phyloP scores from a whole-genome alignment of 2,329 filamentous ascomycete species.

The Neonectria hederae region DNA sequence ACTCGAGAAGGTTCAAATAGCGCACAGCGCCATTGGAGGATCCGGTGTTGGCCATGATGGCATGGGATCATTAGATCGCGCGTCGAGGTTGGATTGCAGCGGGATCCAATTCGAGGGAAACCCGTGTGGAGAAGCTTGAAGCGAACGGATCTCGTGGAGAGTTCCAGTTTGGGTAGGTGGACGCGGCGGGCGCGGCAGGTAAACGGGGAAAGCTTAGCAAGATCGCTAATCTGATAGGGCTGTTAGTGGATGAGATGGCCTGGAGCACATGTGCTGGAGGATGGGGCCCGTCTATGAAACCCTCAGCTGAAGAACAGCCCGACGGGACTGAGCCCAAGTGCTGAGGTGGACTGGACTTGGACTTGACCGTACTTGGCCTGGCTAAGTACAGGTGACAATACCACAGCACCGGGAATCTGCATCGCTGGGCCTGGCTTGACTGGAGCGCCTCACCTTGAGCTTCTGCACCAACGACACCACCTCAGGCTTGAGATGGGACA shows the following conservation, averaged over 20 bases:
- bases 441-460: constrained; percentile 4
- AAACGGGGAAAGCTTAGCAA: neutral
- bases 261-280: neutral
- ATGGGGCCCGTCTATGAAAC: neutral
- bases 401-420: constrained; percentile 8
- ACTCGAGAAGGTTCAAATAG: constrained; percentile 13
- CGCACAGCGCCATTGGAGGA: constrained; percentile 3
- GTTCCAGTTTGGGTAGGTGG: neutral
- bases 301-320: neutral
- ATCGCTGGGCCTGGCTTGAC: constrained; percentile 5
- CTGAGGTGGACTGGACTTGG: neutral
- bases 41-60: constrained; percentile 7
- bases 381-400: neutral
- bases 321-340: constrained; percentile 6
- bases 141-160: neutral
- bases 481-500: neutral
- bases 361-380: neutral
- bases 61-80: neutral
- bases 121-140: neutral
- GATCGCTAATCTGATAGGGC: constrained; percentile 22
- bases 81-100: neutral
- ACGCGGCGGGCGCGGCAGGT: neutral
- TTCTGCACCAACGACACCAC: constrained; percentile 16
- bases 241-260: constrained; percentile 14
- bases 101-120: neutral